These are phyloP conservation scores for Coleophoma eucalyptorum DNA, from an alignment of 2,329 filamentous ascomycete species.

Conservation along the genomic window DNA sequence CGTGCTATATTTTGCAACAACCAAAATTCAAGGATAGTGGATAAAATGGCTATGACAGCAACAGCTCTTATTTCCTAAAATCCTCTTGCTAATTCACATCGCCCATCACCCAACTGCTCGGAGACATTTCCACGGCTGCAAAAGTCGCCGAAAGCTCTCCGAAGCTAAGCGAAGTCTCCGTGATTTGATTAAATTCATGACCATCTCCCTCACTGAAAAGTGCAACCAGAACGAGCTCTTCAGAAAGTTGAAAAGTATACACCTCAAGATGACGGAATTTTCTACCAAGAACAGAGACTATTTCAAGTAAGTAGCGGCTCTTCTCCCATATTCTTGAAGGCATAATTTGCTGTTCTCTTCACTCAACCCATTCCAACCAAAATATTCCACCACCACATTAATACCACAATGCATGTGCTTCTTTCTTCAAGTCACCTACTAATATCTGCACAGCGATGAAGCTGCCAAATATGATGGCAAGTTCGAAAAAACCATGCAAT, in stretches of 20 bases:
- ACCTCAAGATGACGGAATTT: conserved; percentile 20
- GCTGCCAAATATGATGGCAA: conserved; percentile 53
- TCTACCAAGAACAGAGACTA: conserved; percentile 33
- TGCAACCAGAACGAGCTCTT: too few species aligned
- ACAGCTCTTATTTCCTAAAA: too few species aligned
- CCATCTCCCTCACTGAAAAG: too few species aligned
- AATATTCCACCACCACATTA: not conserved
- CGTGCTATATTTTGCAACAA: too few species aligned
- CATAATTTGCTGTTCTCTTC: not conserved
- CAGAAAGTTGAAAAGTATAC: too few species aligned
- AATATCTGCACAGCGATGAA: conserved; percentile 36
- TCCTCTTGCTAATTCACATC: too few species aligned
- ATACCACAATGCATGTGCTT: not conserved
- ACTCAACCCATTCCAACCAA: not conserved
- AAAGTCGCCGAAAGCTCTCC: conserved; percentile 19
- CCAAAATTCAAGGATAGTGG: too few species aligned
- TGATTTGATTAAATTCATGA: not conserved
- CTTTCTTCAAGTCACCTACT: not conserved
- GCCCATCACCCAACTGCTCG: not conserved
- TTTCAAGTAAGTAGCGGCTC: conserved; percentile 31
- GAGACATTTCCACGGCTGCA: conserved; percentile 6
- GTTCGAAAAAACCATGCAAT: conserved; percentile 47
- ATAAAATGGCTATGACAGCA: too few species aligned
- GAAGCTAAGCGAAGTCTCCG: conserved; percentile 12
- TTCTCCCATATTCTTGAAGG: not conserved